Evolutionary conservation across 192 early-diverging fungal species (phyloP), one percentile per base, ranked within the genome.

Genomic region (Chytriomyces sp.): DNA sequence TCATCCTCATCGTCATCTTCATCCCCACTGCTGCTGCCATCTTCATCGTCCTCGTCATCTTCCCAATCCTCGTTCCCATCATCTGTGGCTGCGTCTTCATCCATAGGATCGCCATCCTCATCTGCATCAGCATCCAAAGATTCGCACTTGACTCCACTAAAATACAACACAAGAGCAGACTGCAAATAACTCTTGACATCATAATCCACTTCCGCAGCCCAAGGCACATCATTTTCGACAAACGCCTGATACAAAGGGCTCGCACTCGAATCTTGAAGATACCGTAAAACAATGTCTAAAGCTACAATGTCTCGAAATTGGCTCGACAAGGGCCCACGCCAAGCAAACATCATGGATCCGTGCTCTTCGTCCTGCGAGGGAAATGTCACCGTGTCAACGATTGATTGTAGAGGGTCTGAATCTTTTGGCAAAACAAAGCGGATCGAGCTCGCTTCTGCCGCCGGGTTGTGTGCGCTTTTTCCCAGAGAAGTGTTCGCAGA

Each of bases 191-290:
- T 81, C 57, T 85, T 85, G 24, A 93, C 69, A 45, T 89, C 86
- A 57, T 84, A 86, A 53, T 88, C 82, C 7, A 93, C 87, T 50
- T 89, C 78, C 28, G 85, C 88, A 7, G 91, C 92, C 64, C 86
- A 80, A 4, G 93, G 93, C 7, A 78, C 81, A 16, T 82, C 76
- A 18, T 85, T 82, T 81, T 96, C 94, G 6, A 93, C 91, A 90
- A 95, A 95, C 28, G 82, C 86, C 79, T 93, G 93, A 45, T 84
- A 79, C 59, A 94, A 88, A 6, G 91, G 92, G 35, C 90, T 91
- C 4, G 92, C 90, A 18, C 84, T 72, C 26, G 68, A 87, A 47
- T 93, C 92, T 9, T 88, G 86, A 64, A 96, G 78, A 67, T 89
- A 95, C 6, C 90, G 86, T 59, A 92, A 78, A 50, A 96, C 78